A percentile compares a stretch with the other conserved stretches of the same genome.
Evolutionary conservation across 352 stramenopile genomes (phyloP).

Genomic region (Phytophthora palmivora): DNA sequence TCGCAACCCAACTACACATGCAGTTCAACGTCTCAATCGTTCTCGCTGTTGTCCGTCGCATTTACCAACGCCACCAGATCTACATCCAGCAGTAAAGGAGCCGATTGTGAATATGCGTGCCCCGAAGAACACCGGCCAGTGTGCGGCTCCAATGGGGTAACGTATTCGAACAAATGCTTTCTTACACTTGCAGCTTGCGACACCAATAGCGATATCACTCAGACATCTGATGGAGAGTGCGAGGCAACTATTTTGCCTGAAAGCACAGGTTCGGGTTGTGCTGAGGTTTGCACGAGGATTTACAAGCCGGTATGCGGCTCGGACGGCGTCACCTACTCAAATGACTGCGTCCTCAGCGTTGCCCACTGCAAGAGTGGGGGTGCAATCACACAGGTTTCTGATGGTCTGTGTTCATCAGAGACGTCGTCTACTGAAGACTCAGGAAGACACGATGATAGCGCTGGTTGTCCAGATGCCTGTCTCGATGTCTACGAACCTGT

Average conservation of each 20-base stretch:
- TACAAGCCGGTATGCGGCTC: slow-evolving; percentile 39
- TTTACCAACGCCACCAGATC: background rate
- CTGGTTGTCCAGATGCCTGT: slow-evolving; percentile 17
- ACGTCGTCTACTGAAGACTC: background rate
- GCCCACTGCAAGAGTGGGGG: slow-evolving; percentile 38
- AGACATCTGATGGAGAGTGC: too few relatives aligned
- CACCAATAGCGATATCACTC: too few relatives aligned
- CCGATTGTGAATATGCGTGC: too few relatives aligned
- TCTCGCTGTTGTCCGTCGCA: background rate
- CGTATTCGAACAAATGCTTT: too few relatives aligned
- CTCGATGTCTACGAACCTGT: slow-evolving; percentile 37
- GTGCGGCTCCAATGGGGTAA: too few relatives aligned
- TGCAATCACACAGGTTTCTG: slow-evolving; percentile 23
- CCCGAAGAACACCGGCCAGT: too few relatives aligned
- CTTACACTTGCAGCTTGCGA: too few relatives aligned
- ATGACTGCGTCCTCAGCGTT: slow-evolving; percentile 39
- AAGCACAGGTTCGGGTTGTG: slow-evolving; percentile 1
- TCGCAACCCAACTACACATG: background rate
- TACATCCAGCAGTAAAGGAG: background rate
- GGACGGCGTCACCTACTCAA: slow-evolving; percentile 46
- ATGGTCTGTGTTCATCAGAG: slow-evolving; percentile 19
- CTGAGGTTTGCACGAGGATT: slow-evolving; percentile 24
- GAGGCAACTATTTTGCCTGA: too few relatives aligned
- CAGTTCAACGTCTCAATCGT: slow-evolving; percentile 1
- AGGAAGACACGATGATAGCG: background rate